phyloP scores from a whole-genome alignment of 768 basidiomycete species.

The Candolleomyces efflorescens region DNA sequence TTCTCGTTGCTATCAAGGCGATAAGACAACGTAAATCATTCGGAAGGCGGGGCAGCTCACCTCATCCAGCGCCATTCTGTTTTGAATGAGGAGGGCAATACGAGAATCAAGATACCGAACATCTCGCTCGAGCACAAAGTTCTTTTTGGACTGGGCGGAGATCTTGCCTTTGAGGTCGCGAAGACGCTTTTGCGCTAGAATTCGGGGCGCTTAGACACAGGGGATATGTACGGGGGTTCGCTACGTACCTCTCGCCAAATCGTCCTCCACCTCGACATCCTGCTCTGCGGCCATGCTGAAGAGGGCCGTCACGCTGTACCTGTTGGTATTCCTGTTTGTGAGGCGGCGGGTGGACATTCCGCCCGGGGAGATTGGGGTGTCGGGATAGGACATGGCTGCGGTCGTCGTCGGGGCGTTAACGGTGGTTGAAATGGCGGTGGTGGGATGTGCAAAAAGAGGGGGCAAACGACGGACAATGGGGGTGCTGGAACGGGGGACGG shows the following conservation, averaged over 20 bases:
- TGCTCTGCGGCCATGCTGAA: conserved; percentile 99
- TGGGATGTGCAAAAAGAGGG: conserved; percentile 14
- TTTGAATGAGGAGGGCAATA: conserved; percentile 96
- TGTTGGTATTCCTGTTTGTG: conserved; percentile 92
- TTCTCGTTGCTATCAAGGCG: conserved; percentile 72
- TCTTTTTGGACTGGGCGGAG: conserved; percentile 99
- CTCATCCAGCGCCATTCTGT: conserved; percentile 95
- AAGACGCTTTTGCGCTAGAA: conserved; percentile 89
- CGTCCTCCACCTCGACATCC: conserved; percentile 97
- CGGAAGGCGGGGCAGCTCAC: conserved; percentile 39
- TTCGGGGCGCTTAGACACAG: not conserved
- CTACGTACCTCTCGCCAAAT: conserved; percentile 84
- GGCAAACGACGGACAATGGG: conserved; percentile 9
- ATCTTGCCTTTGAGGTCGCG: conserved; percentile 96
- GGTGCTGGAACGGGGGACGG: not conserved
- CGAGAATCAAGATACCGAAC: conserved; percentile 97
- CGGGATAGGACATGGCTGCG: conserved; percentile 56
- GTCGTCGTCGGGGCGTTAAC: conserved; percentile 19
- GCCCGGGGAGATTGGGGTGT: conserved; percentile 58
- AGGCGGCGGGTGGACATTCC: conserved; percentile 68
- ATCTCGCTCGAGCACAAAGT: conserved; percentile 98
- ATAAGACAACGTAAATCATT: conserved; percentile 12
- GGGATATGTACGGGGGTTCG: not conserved
- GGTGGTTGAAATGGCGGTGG: conserved; percentile 14
- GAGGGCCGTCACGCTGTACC: conserved; percentile 92